These are phyloP conservation scores for Quercus parvula DNA, from an alignment of 306 rosid genomes.

Conservation along the genomic window DNA sequence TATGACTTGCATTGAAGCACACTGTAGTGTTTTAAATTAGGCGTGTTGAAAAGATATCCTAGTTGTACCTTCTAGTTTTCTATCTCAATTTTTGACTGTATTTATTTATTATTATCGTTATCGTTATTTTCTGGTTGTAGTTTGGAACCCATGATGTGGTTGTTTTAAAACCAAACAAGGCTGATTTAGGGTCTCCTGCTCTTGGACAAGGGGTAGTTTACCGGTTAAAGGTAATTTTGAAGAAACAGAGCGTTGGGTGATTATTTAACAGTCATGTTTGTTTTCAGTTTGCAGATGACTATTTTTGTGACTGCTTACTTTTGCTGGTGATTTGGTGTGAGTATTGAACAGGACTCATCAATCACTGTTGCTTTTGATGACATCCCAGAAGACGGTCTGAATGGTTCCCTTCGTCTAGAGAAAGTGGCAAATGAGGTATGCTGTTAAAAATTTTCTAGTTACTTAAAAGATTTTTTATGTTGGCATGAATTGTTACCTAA, in stretches of 20 bases:
- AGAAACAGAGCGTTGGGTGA: conserved; percentile 14
- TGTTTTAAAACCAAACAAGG: conserved; percentile 85
- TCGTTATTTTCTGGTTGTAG: conserved; percentile 34
- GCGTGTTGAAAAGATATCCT: not conserved
- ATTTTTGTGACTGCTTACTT: conserved; percentile 22
- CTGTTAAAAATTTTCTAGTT: conserved; percentile 6
- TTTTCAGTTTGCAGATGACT: conserved; percentile 9
- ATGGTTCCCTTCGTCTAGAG: conserved; percentile 80
- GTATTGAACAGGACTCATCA: conserved; percentile 73
- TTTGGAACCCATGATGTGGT: conserved; percentile 91
- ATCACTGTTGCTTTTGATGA: conserved; percentile 94
- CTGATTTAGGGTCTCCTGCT: conserved; percentile 88
- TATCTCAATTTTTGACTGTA: not conserved
- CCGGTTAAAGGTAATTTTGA: conserved; percentile 67
- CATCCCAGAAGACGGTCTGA: conserved; percentile 94
- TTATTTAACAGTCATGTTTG: not conserved
- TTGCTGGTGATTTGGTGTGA: conserved; percentile 27
- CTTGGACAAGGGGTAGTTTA: conserved; percentile 98
- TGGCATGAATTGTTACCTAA: not conserved
- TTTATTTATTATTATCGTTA: too few species aligned
- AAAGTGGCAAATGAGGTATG: conserved; percentile 93
- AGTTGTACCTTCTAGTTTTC: not conserved
- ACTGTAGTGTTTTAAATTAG: not conserved
- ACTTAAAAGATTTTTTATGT: not conserved
- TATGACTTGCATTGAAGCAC: not conserved